Evolutionary conservation across 495 filamentous ascomycete genomes (phyloP), one percentile per base, ranked within the genome.

Genomic region (Tetracladium marchalianum): DNA sequence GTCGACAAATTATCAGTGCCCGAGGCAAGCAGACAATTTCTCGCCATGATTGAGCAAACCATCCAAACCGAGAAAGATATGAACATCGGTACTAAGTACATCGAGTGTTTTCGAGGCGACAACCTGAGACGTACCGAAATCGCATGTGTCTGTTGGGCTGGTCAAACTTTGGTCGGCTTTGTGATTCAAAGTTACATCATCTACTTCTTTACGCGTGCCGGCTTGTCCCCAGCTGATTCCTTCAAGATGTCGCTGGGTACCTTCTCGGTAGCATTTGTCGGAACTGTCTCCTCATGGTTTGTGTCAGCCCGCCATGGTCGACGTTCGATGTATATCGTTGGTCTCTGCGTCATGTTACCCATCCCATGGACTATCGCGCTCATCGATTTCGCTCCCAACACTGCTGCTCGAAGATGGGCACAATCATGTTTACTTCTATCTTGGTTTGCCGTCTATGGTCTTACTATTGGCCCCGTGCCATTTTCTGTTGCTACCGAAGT

Each of bases 181-280:
- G 68, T 77, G 11, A 81, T 85, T 32, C 84, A 87, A 60, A 77
- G 77, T 15, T 62, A 85, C n/a, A 71, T 70, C 0, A 81, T 76
- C 1, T 79, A 78, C 37, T 80, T 84, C 63, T 81, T 81, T 59
- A 64, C 70, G 40, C 69, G 73, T 31, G 77, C 76, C 5, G 78
- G 78, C 1, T 54, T 81, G 31, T 54, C 66, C 0, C 66, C 67
- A 0, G 51, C 63, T 9, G 54, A 62, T 3, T 65, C 71, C 9
- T 75, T 73, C 39, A 54, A 68, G 43, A 69, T 73, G 59, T 52
- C 18, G 44, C 49, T 39, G 46, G 55, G 55, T 9, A 44, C 47
- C 10, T 44, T 44, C 41, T n/a, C 48, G 0, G 38, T 62, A 4
- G 61, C 54, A 9, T 49, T 58, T 12, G 24, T 60, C 10, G 51